Evolutionary conservation across 768 basidiomycete species (phyloP), one percentile per base, ranked within the genome.

Genomic region (Tubosaeta brunneosetosa): DNA sequence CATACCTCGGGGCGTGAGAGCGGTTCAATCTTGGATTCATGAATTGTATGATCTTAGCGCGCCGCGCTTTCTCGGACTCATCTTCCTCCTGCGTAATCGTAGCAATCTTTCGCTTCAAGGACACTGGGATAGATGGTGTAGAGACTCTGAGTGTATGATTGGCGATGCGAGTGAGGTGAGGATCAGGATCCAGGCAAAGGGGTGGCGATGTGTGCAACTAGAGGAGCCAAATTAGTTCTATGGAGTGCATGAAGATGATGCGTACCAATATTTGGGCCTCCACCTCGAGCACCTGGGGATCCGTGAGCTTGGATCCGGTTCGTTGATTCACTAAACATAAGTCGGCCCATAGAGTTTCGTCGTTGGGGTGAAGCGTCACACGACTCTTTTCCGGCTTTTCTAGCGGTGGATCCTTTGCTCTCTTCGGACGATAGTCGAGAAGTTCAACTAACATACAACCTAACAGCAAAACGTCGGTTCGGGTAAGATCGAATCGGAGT

Each of bases 401-500:
- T 13, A 79, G 75, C 0, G 74, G 63, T n/a, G 78, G 73, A 32
- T 88, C 85, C 51, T 79, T 83, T 49, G 64, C 66, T 62, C 72
- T 77, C 50, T 78, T 75, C 7, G 83, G 81, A 10, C 88, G 78
- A 61, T 88, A 87, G 63, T 93, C 89, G 33, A 86, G 73, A 25
- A 92, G 76, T 64, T 93, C 90, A 2, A 91, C 91, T 53, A 93
- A 77, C 79, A 93, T 83, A 61, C 88, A 90, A 34, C 91, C 91
- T 93, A 48, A 6, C 26, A 33, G 41, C 50, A 47, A 47, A 38
- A 36, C 53, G 40, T 53, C 47, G 26, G 44, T 16, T 42, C n/a
- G 14, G 37, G 33, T n/a, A 47, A 22, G 26, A 55, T 31, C 31
- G 25, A n/a, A 41, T 19, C 26, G 38, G 36, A 9, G 22, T 42